phyloP scores from a whole-genome alignment of 371 early-diverging fungal species.

The Syncephalastrum sp. region DNA sequence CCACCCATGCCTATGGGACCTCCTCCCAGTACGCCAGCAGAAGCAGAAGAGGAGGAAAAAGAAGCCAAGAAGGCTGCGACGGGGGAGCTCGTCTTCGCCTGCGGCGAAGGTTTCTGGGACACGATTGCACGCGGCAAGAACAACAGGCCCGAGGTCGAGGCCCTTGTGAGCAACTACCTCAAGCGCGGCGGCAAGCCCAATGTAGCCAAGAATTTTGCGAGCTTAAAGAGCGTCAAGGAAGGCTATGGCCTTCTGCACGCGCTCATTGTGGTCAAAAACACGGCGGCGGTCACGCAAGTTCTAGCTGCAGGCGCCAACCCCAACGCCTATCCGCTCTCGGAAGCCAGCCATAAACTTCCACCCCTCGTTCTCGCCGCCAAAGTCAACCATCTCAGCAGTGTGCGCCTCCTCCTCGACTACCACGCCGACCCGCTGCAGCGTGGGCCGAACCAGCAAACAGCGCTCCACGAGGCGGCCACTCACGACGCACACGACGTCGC shows the following conservation, averaged over 20 bases:
- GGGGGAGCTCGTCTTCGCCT: conserved; percentile 25
- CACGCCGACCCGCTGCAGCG: conserved; percentile 17
- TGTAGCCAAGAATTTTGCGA: conserved; percentile 39
- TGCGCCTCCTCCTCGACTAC: conserved; percentile 28
- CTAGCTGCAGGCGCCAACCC: conserved; percentile 39
- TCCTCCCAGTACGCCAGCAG: not conserved
- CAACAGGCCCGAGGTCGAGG: conserved; percentile 30
- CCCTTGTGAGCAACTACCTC: conserved; percentile 36
- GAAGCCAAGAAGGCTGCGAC: not conserved
- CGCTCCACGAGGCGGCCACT: conserved; percentile 38
- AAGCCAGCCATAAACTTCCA: conserved; percentile 18
- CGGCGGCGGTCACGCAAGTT: conserved; percentile 23
- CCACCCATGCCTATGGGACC: not conserved
- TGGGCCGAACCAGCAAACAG: conserved; percentile 33
- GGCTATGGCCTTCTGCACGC: conserved; percentile 48
- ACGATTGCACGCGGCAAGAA: conserved; percentile 32
- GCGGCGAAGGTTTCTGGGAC: conserved; percentile 46
- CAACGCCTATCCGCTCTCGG: conserved; percentile 25
- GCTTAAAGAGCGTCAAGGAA: conserved; percentile 35
- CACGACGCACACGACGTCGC: conserved; percentile 30
- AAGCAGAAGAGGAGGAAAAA: not conserved
- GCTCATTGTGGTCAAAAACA: conserved; percentile 31
- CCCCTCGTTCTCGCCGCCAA: conserved; percentile 41
- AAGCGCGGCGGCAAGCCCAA: conserved; percentile 46
- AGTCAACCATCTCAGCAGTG: conserved; percentile 32